Base-by-base conservation (phyloP, 2,329 filamentous ascomycete species). In the Albophoma yamanashiensis region DNA sequence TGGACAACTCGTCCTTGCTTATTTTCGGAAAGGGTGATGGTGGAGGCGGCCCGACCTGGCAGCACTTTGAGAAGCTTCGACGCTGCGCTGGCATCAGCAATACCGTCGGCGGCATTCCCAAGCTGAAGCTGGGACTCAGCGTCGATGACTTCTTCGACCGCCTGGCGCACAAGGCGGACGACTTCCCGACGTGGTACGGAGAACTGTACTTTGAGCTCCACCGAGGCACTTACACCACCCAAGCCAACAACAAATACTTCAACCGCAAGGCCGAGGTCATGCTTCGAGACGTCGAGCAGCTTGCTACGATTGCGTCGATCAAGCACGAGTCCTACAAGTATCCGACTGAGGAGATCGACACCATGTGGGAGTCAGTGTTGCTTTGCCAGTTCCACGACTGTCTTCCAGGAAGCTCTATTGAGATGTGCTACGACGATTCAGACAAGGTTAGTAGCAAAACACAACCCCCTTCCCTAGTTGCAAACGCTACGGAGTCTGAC, bases 371-470 rank as follows among this genome's bases (percentile, higher is more conserved):
- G 77, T 82, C 83, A 59, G 88, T 93, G 3, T 80, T 97, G 31
- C 83, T 97, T 34, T 97, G 93, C 66, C 94, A 99, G 69, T 99
- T 99, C 80, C 94, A 99, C 65, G 94, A 99, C 71, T 97, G 94
- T 71, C 80, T 99, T 58, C 94, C 94, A 0, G 94, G 94, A 60
- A 97, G 91, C 70, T 90, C 86, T 40, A 97, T 99, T 67, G 92
- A 95, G 73, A 97, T 97, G 92, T 96, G 92, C 73, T 97, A 97
- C 68, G 91, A 96, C 71, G 94, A 99, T 71, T 96, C 92, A 3
- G 89, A 96, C 70, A 83, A 92, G 76, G n/a, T n/a, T n/a, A n/a
- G n/a, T n/a, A n/a, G n/a, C n/a, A n/a, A n/a, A n/a, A n/a, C n/a
- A n/a, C n/a, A n/a, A n/a, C n/a, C n/a, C n/a, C n/a, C n/a, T n/a